Evolutionary conservation across 228 moss, liverwort and hornwort species (phyloP).

Genomic region (Sphagnum fallax): DNA sequence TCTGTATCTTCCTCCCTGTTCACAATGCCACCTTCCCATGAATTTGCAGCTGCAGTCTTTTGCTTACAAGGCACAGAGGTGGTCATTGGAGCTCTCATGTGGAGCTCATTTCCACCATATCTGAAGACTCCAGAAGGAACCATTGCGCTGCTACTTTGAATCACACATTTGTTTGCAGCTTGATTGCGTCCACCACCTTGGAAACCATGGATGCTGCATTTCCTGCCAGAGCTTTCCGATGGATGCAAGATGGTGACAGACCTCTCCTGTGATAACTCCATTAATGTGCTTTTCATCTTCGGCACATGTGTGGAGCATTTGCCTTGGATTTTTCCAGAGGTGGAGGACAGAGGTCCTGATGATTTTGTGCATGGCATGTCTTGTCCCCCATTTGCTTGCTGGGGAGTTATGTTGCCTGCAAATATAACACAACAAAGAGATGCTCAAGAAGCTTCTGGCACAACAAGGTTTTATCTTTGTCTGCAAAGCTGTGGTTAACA

Average conservation of each 20-base stretch:
- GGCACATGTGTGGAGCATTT: not conserved
- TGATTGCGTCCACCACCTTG: slow-evolving; percentile 2
- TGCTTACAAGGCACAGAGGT: not conserved
- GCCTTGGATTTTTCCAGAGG: not conserved
- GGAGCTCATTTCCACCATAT: too few relatives aligned
- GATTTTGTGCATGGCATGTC: not conserved
- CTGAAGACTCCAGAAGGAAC: too few relatives aligned
- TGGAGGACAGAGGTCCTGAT: not conserved
- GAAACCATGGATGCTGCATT: not conserved
- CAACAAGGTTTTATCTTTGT: too few relatives aligned
- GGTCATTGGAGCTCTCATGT: too few relatives aligned
- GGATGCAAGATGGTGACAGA: slow-evolving; percentile 4
- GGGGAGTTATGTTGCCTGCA: slow-evolving; percentile 18
- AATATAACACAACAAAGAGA: too few relatives aligned
- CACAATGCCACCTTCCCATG: not conserved
- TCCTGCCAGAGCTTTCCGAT: not conserved
- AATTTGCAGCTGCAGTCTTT: slow-evolving; percentile 7
- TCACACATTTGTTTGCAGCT: not conserved
- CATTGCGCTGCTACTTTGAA: not conserved
- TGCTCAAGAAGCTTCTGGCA: too few relatives aligned
- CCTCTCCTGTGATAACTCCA: slow-evolving; percentile 3
- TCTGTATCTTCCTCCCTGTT: not conserved
- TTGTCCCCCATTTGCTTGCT: not conserved
- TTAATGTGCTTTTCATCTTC: not conserved
- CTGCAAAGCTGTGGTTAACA: too few relatives aligned